Evolutionary conservation across 1,139 yeast genomes (phyloP), one percentile per base, ranked within the genome.

Genomic region (Hyphopichia buzzinii): DNA sequence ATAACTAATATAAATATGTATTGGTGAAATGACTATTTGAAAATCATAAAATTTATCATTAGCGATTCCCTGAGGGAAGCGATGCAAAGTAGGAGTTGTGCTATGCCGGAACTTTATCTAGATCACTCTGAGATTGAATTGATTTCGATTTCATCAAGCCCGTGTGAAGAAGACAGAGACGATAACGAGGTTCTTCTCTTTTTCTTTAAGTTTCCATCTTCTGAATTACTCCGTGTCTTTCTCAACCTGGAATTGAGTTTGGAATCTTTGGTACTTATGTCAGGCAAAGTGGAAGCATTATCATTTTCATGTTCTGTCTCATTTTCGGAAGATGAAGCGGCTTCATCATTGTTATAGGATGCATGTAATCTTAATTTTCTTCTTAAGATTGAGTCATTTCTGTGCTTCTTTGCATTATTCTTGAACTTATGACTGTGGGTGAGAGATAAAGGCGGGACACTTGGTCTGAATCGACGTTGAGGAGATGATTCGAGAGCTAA

Each of bases 401-500:
- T 44, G 35, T 38, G 21, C 13, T 41, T 40, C 37, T 41, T 45
- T n/a, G 17, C 11, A 19, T 38, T 41, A 33, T 34, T 41, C 12
- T 40, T 34, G 32, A 37, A 42, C 33, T 55, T 53, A 26, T 36
- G 42, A 26, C 48, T 42, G 43, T 61, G 66, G 17, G 44, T 53
- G 2, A 76, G 70, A 0, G 79, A 68, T 12, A 74, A 46, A 3
- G 79, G 74, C 0, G 79, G 67, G 45, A 63, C 61, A 4, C 76
- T 55, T 2, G 75, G 70, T 24, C 67, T 67, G 46, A 77, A 75
- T 17, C 63, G 67, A 35, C 58, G 57, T 3, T 62, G 61, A 0
- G 67, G 57, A 7, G 56, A 55, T 5, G 60, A 33, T 3, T 63
- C 64, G 37, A 52, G 59, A 11, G 50, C 40, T 41, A 71, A 51